A percentile compares a stretch with the other conserved stretches of the same genome.
Conservation (phyloP, 1,284 basidiomycete species). For the Boletus sp. region DNA sequence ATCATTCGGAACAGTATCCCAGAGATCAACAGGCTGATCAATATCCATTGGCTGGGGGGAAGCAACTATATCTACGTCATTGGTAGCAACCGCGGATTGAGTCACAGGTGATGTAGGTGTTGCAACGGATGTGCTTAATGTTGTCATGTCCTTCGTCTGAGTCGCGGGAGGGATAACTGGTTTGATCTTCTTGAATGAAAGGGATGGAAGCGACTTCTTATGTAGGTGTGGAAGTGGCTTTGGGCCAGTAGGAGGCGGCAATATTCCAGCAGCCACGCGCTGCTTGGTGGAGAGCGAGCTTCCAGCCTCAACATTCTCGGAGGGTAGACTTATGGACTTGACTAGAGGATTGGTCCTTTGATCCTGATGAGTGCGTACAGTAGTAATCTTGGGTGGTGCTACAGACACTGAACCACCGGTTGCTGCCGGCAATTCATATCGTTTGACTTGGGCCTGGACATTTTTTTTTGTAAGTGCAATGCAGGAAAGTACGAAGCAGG, state of each 20-base stretch:
- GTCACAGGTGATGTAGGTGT: slow-evolving; percentile 16
- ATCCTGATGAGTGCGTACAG: slow-evolving; percentile 31
- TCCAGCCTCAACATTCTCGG: slow-evolving; percentile 25
- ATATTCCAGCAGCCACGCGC: slow-evolving; percentile 40
- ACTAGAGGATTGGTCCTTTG: slow-evolving; percentile 29
- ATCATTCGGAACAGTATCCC: slow-evolving; percentile 15
- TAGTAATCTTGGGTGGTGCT: slow-evolving; percentile 18
- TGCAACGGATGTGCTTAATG: not conserved
- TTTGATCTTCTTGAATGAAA: slow-evolving; percentile 45
- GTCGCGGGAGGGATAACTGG: slow-evolving; percentile 4
- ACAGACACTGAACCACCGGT: slow-evolving; percentile 2
- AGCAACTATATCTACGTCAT: slow-evolving; percentile 1
- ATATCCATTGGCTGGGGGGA: slow-evolving; percentile 27
- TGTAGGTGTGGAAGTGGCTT: slow-evolving; percentile 25
- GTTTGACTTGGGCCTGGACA: slow-evolving; percentile 2
- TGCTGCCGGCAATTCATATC: not conserved
- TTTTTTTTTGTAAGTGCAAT: slow-evolving; percentile 10
- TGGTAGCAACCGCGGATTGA: not conserved
- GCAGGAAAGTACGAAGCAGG: not conserved
- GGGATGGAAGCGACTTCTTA: slow-evolving; percentile 27
- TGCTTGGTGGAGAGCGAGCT: slow-evolving; percentile 48
- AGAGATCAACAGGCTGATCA: slow-evolving; percentile 19
- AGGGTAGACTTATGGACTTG: slow-evolving; percentile 24
- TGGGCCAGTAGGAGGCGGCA: slow-evolving; percentile 29
- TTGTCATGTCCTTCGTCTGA: slow-evolving; percentile 13